These are phyloP conservation scores for Sporothrix euskadiensis DNA, from an alignment of 2,329 filamentous ascomycete species.

Conservation along the genomic window DNA sequence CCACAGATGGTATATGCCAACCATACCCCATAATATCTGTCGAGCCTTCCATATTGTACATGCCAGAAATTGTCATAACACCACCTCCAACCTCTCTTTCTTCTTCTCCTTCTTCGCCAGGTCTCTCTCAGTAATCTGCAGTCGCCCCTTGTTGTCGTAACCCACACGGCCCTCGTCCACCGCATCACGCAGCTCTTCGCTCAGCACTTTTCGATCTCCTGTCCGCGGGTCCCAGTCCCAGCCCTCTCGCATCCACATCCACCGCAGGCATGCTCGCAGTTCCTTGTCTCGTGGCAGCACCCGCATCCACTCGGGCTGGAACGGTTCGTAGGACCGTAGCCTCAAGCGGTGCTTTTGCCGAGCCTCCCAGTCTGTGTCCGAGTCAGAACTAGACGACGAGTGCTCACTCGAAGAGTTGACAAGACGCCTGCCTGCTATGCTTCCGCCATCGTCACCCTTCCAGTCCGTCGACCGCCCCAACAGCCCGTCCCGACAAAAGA, in stretches of 20 bases:
- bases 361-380: neutral
- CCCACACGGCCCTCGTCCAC: constrained; percentile 60
- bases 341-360: neutral
- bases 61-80: neutral
- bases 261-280: constrained; percentile 78
- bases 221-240: constrained; percentile 77
- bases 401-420: neutral
- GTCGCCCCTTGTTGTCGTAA: constrained; percentile 53
- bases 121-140: constrained; percentile 36
- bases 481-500: constrained; percentile 82
- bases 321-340: constrained; percentile 43
- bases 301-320: constrained; percentile 88
- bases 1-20: neutral
- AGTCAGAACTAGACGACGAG: neutral
- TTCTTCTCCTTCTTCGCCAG: neutral
- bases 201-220: constrained; percentile 60
- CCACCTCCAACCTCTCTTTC: neutral
- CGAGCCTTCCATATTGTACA: neutral
- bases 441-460: constrained; percentile 52
- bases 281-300: constrained; percentile 85
- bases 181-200: constrained; percentile 54
- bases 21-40: neutral
- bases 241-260: constrained; percentile 90
- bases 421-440: neutral
- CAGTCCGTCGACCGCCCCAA: constrained; percentile 66